phyloP scores from a whole-genome alignment of 192 early-diverging fungal species.

The Backusella morwellensis region DNA sequence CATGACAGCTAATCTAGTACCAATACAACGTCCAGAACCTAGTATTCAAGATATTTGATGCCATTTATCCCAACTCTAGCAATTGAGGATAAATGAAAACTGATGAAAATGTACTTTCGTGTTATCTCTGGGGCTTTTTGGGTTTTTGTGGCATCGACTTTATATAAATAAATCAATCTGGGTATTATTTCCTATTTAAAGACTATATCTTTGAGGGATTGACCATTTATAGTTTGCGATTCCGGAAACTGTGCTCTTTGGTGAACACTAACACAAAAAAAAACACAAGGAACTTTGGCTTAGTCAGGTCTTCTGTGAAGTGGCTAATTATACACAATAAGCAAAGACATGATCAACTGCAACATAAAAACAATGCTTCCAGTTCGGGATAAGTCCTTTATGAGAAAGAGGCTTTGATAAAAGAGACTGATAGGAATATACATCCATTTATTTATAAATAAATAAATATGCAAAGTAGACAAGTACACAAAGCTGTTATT shows the following conservation, averaged over 20 bases:
- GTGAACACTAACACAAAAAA: neutral
- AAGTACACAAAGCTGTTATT: neutral
- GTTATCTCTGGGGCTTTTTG: neutral
- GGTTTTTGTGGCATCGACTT: neutral
- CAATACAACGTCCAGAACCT: too few species aligned
- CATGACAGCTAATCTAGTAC: too few species aligned
- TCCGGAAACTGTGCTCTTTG: neutral
- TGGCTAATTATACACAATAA: neutral
- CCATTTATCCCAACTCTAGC: too few species aligned
- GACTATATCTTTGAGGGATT: neutral
- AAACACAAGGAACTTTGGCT: neutral
- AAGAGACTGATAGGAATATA: neutral
- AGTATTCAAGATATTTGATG: too few species aligned
- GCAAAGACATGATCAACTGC: neutral
- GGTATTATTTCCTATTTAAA: neutral
- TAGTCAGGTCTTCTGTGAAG: neutral
- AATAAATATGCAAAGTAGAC: neutral
- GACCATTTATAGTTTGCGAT: neutral
- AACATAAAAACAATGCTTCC: neutral
- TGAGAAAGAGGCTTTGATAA: neutral
- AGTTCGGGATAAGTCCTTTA: neutral
- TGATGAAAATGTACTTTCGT: neutral
- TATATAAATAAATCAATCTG: neutral
- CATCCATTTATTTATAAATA: neutral
- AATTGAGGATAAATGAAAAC: too few species aligned